Conservation (phyloP, 1,284 basidiomycete species). For the Xanthoconium separans region DNA sequence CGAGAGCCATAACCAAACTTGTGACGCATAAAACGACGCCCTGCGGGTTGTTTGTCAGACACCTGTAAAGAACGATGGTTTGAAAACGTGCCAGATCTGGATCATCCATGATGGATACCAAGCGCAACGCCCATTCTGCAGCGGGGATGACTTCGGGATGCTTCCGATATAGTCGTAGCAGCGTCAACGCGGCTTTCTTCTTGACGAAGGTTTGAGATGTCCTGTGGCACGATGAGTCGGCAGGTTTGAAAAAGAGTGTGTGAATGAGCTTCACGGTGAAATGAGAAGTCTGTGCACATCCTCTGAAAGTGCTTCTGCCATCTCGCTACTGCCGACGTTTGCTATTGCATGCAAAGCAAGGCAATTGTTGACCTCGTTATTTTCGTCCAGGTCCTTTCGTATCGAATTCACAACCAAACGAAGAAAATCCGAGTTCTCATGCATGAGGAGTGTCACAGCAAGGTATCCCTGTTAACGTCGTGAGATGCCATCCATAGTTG, state of each 20-base stretch:
- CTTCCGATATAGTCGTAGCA: slow-evolving; percentile 92
- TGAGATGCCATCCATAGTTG: slow-evolving; percentile 6
- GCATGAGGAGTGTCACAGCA: slow-evolving; percentile 95
- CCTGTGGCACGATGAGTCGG: slow-evolving; percentile 41
- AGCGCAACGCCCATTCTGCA: slow-evolving; percentile 93
- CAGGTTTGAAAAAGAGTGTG: slow-evolving; percentile 1
- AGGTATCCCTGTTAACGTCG: slow-evolving; percentile 79
- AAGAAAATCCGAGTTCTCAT: slow-evolving; percentile 97
- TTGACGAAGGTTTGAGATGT: slow-evolving; percentile 96
- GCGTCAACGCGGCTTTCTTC: slow-evolving; percentile 96
- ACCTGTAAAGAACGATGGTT: background rate
- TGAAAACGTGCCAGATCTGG: slow-evolving; percentile 66
- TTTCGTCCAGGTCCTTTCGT: slow-evolving; percentile 94
- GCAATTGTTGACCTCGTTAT: slow-evolving; percentile 95
- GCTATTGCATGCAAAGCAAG: slow-evolving; percentile 97
- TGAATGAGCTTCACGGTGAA: slow-evolving; percentile 73
- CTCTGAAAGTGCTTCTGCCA: slow-evolving; percentile 93
- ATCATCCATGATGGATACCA: slow-evolving; percentile 95
- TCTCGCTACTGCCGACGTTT: slow-evolving; percentile 96
- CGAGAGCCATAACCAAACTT: slow-evolving; percentile 91
- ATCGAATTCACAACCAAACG: slow-evolving; percentile 97
- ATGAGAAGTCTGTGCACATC: slow-evolving; percentile 95
- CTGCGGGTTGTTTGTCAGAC: slow-evolving; percentile 39
- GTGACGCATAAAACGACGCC: slow-evolving; percentile 95
- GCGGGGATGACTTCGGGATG: slow-evolving; percentile 93